Conservation (phyloP, 257 asterid species). For the Fraxinus cuspidata region DNA sequence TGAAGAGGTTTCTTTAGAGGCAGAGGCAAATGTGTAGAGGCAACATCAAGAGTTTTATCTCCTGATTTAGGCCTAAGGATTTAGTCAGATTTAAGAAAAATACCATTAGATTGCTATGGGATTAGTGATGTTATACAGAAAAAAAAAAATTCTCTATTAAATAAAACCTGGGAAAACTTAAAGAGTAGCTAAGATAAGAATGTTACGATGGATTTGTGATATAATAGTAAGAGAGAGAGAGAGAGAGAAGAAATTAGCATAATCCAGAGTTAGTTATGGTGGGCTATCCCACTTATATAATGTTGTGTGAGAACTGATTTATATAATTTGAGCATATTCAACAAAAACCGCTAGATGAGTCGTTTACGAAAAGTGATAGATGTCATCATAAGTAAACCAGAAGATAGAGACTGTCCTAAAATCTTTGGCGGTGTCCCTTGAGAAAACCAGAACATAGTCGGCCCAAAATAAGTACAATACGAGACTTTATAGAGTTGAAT, state of each 20-base stretch:
- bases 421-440: neutral
- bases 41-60: neutral
- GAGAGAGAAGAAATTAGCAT: neutral
- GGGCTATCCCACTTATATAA: neutral
- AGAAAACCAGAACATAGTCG: neutral
- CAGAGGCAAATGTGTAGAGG: conserved; percentile 3
- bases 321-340: neutral
- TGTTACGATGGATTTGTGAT: neutral
- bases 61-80: neutral
- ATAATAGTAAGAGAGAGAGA: neutral
- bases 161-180: neutral
- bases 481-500: neutral
- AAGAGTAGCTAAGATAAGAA: neutral
- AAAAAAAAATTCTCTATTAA: neutral
- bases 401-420: neutral
- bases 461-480: neutral
- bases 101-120: neutral
- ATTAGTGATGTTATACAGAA: neutral
- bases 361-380: neutral
- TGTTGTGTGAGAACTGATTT: neutral
- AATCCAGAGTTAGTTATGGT: neutral
- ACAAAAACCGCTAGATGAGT: neutral
- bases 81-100: neutral
- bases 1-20: neutral
- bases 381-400: neutral